These are phyloP conservation scores for Macrophomina phaseolina DNA, from an alignment of 2,329 filamentous ascomycete genomes.

Conservation along the genomic window DNA sequence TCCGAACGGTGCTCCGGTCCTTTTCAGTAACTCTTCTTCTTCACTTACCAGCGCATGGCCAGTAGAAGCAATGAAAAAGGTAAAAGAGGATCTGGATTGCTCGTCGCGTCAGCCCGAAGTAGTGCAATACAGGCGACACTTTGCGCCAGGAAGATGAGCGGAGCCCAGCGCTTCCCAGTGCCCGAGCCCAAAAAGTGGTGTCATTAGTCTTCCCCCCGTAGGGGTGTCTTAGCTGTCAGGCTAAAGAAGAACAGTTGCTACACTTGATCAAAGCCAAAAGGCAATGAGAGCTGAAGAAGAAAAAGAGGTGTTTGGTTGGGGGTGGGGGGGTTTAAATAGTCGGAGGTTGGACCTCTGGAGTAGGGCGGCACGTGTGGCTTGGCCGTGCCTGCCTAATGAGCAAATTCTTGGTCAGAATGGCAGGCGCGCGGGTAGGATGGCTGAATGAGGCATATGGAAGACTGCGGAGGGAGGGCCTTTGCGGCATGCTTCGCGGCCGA, in stretches of 20 bases:
- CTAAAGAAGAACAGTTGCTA: not conserved
- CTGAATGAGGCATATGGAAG: too few relatives aligned
- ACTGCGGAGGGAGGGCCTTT: too few relatives aligned
- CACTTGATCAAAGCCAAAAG: not conserved
- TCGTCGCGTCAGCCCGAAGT: not conserved
- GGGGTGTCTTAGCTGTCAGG: not conserved
- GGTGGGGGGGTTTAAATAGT: not conserved
- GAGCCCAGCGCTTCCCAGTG: not conserved
- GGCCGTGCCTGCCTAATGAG: too few relatives aligned
- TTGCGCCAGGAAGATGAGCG: not conserved
- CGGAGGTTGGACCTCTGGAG: too few relatives aligned
- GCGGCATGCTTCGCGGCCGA: too few relatives aligned
- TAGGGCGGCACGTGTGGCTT: too few relatives aligned
- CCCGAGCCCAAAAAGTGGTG: not conserved
- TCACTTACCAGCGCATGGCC: not conserved
- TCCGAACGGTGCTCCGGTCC: not conserved
- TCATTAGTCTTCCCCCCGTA: not conserved
- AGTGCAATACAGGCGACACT: conserved; percentile 6
- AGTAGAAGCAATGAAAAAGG: not conserved
- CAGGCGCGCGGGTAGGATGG: too few relatives aligned
- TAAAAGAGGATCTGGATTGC: not conserved
- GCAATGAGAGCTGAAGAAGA: not conserved
- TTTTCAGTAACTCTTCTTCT: not conserved
- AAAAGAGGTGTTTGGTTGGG: not conserved
- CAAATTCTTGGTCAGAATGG: too few relatives aligned